These are phyloP conservation scores for Phellopilus nigrolimitatus DNA, from an alignment of 1,284 basidiomycete genomes.

Conservation along the genomic window DNA sequence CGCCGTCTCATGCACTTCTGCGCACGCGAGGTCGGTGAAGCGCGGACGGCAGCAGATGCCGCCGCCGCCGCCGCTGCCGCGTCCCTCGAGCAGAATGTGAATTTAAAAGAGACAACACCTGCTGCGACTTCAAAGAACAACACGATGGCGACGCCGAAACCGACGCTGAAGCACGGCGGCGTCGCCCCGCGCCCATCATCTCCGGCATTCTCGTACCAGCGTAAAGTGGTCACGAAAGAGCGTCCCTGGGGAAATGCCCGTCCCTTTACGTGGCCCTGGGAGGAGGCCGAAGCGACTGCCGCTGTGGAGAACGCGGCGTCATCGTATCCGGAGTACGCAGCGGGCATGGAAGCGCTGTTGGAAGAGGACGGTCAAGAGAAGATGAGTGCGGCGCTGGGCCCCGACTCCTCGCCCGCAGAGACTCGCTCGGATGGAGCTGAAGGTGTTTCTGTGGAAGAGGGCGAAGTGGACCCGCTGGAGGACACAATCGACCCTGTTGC, in stretches of 20 bases:
- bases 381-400: neutral
- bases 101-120: no score
- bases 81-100: no score
- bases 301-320: neutral
- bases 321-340: constrained; percentile 1
- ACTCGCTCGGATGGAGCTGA: neutral
- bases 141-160: constrained; percentile 2
- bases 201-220: neutral
- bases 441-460: no score
- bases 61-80: no score
- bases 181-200: neutral
- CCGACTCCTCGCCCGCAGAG: neutral
- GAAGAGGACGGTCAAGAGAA: constrained; percentile 1
- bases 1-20: constrained; percentile 86
- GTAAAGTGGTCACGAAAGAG: neutral
- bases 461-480: constrained; percentile 1
- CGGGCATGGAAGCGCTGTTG: constrained; percentile 1
- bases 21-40: constrained; percentile 42
- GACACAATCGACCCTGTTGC: constrained; percentile 20
- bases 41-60: no score
- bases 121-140: no score
- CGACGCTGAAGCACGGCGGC: constrained; percentile 7
- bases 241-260: constrained; percentile 11
- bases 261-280: constrained; percentile 18
- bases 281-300: constrained; percentile 1